Percentiles rank a stretch among this genome's conserved stretches.
Evolutionary conservation across 371 early-diverging fungal species (phyloP).

Genomic region (Cokeromyces recurvatus): DNA sequence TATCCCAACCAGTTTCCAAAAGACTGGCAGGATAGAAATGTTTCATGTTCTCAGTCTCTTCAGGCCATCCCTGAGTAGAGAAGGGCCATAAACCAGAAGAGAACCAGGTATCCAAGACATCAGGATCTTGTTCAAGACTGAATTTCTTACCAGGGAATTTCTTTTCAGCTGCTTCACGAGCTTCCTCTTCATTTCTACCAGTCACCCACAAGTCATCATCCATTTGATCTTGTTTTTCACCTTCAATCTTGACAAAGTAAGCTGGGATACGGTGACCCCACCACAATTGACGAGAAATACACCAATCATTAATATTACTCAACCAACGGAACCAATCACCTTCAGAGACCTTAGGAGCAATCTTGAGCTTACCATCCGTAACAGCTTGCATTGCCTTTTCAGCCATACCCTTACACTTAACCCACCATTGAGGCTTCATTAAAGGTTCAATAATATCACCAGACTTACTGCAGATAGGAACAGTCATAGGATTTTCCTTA

Average conservation of each 20-base stretch:
- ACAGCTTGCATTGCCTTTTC: constrained; percentile 85
- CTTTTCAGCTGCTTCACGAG: constrained; percentile 64
- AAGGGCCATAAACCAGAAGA: constrained; percentile 99
- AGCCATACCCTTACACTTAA: constrained; percentile 93
- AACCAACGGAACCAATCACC: constrained; percentile 98
- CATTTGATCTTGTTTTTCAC: constrained; percentile 51
- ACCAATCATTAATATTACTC: constrained; percentile 93
- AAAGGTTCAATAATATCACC: constrained; percentile 98
- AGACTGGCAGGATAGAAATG: constrained; percentile 92
- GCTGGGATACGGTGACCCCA: constrained; percentile 99
- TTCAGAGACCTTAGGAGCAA: constrained; percentile 88
- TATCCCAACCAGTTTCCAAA: constrained; percentile 99
- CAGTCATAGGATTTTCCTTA: constrained; percentile 87
- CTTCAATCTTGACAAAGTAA: constrained; percentile 86
- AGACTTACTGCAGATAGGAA: constrained; percentile 94
- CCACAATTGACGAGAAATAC: constrained; percentile 99
- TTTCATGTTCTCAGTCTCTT: constrained; percentile 78
- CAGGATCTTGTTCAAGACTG: constrained; percentile 79
- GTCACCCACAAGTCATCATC: constrained; percentile 86
- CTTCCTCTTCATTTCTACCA: constrained; percentile 81
- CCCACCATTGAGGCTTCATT: constrained; percentile 99
- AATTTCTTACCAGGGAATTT: constrained; percentile 73
- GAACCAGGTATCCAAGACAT: constrained; percentile 99
- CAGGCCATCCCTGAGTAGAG: constrained; percentile 97
- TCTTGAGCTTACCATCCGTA: constrained; percentile 79